Conservation (phyloP, 768 basidiomycete genomes). For the Kwoniella sp. region DNA sequence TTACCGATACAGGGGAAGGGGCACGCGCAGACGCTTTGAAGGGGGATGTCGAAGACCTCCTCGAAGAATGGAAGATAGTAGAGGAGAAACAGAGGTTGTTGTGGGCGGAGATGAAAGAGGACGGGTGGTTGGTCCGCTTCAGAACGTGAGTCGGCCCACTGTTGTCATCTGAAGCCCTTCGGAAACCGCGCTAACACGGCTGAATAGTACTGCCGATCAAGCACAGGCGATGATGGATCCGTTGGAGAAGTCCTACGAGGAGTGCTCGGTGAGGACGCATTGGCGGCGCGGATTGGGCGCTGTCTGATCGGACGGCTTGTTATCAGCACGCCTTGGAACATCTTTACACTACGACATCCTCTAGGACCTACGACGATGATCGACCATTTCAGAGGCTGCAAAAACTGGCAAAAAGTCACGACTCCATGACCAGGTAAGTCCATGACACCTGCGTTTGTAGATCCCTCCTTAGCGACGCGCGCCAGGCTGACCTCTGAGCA, state of each 20-base stretch:
- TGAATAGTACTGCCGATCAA: slow-evolving; percentile 61
- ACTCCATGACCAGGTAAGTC: slow-evolving; percentile 78
- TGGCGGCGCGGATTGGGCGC: too few relatives aligned
- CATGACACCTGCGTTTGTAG: slow-evolving; percentile 2
- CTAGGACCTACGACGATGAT: too few relatives aligned
- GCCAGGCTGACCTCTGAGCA: too few relatives aligned
- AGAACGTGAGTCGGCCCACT: slow-evolving; percentile 56
- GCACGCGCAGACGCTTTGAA: too few relatives aligned
- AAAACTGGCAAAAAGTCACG: slow-evolving; percentile 54
- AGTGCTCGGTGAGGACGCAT: slow-evolving; percentile 83
- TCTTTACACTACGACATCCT: too few relatives aligned
- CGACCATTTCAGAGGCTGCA: too few relatives aligned
- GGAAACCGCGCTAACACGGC: too few relatives aligned
- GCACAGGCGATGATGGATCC: slow-evolving; percentile 97
- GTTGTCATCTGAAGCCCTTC: background rate
- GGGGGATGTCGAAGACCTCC: slow-evolving; percentile 63
- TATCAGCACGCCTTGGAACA: too few relatives aligned
- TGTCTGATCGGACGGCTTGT: background rate
- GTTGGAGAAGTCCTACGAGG: slow-evolving; percentile 84
- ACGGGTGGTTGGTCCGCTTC: slow-evolving; percentile 94
- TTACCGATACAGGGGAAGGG: too few relatives aligned
- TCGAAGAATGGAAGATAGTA: slow-evolving; percentile 74
- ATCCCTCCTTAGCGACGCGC: background rate
- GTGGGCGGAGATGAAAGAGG: slow-evolving; percentile 89
- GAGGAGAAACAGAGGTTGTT: slow-evolving; percentile 74